Percentiles rank a stretch among this genome's conserved stretches.
Evolutionary conservation across 192 early-diverging fungal species (phyloP).

Genomic region (Thamnidium elegans): DNA sequence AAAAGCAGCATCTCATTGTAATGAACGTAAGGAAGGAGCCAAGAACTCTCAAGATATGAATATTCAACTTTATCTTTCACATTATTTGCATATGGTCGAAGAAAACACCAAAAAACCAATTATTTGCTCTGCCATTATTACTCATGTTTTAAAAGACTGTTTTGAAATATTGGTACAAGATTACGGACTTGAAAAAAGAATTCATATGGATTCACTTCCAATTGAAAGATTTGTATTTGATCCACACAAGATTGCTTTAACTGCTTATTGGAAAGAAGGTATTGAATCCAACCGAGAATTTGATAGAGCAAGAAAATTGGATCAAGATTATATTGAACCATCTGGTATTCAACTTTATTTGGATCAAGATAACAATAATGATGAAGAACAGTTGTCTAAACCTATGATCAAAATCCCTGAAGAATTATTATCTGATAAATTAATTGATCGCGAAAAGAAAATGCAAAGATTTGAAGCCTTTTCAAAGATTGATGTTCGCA

Average conservation of each 20-base stretch:
- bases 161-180: constrained; percentile 72
- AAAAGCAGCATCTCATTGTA: constrained; percentile 65
- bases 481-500: constrained; percentile 37
- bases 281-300: not conserved
- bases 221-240: constrained; percentile 12
- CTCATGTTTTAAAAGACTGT: constrained; percentile 54
- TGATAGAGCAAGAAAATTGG: not conserved
- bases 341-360: not conserved
- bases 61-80: constrained; percentile 62
- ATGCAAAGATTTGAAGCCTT: constrained; percentile 41
- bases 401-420: not conserved
- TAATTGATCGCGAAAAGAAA: not conserved
- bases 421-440: not conserved
- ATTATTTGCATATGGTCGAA: constrained; percentile 52
- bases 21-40: constrained; percentile 67
- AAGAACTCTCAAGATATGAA: constrained; percentile 75
- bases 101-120: constrained; percentile 38
- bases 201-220: constrained; percentile 25
- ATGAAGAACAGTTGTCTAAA: not conserved
- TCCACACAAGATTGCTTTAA: constrained; percentile 4
- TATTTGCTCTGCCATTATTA: constrained; percentile 57
- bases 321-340: not conserved
- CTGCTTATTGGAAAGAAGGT: constrained; percentile 17
- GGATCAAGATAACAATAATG: not conserved
- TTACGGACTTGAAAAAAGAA: constrained; percentile 71